Conservation (phyloP, 371 early-diverging fungal species). For the Mortierella sp. region DNA sequence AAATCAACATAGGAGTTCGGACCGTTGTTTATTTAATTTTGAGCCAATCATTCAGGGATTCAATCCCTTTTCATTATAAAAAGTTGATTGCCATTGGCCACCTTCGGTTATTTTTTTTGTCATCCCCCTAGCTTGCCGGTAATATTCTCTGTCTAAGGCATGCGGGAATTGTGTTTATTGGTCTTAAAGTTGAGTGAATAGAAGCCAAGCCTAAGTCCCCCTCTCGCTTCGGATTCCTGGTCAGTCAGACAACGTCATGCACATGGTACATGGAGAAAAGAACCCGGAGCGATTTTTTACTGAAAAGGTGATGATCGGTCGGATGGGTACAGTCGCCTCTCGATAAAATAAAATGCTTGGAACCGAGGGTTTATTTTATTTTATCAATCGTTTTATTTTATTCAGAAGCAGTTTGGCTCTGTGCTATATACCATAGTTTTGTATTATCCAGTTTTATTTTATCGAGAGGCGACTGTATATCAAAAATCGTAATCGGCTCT, state of each 20-base stretch:
- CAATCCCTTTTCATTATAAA: background rate
- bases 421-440: too few relatives aligned
- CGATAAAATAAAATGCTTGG: too few relatives aligned
- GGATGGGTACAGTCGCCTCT: too few relatives aligned
- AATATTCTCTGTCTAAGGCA: background rate
- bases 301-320: background rate
- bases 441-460: too few relatives aligned
- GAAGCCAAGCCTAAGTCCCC: too few relatives aligned
- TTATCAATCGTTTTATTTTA: too few relatives aligned
- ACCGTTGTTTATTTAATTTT: background rate
- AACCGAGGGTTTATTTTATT: too few relatives aligned
- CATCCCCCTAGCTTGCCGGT: background rate
- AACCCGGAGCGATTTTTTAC: background rate
- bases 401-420: too few relatives aligned
- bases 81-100: background rate
- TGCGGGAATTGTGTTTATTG: background rate
- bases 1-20: background rate
- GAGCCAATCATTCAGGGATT: background rate
- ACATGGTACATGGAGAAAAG: background rate
- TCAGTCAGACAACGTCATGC: too few relatives aligned
- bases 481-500: background rate
- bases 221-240: too few relatives aligned
- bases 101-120: conserved; percentile 2
- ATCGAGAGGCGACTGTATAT: too few relatives aligned
- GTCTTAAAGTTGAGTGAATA: background rate